Evolutionary conservation across 1,284 basidiomycete species (phyloP), one percentile per base, ranked within the genome.

Genomic region (Ganoderma multipileum): DNA sequence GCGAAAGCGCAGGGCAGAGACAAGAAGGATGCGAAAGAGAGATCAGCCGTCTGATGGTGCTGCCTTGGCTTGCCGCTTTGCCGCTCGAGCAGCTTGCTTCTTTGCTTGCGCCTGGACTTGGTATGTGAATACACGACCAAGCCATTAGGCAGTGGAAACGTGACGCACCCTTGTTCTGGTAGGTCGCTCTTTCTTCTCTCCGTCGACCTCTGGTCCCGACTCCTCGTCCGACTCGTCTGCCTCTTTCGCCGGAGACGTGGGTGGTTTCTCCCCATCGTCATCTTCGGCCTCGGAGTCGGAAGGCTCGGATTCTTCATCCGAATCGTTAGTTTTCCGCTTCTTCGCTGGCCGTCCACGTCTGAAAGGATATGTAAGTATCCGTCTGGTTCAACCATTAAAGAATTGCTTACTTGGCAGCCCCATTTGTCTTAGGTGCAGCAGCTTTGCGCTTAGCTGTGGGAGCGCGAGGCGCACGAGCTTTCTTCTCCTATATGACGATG

Each of bases 81-180:
- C 69, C 18, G 69, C 72, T 65, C 71, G 71, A 67, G 69, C 71
- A 11, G 71, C 70, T 33, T 72, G 71, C 61, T 72, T 73, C 70
- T 71, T 74, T 11, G 62, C 69, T 50, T 72, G 63, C 44, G 71
- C 63, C 67, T 64, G 50, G 9, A 5, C 5, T 58, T 58, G 36
- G 1, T 8, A 23, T 23, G 6, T 20, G 3, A 23, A 11, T 30
- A 9, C 14, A 41, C 23, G 14, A 28, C 39, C 26, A 3, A 36
- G 50, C 20, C 1, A 64, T 44, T 9, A 7, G 42, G 41, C 18
- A 20, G 41, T 23, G 30, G 33, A 18, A 2, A 63, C 26, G 16
- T 1, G 30, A 76, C 76, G 61, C 70, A 85, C 85, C 77, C 85
- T 84, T 0, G 85, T 86, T 62, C 82, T 79, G 12, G 78, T 81